Percentiles rank a stretch among this genome's conserved stretches.
These are phyloP conservation scores for Calonectria crousiana DNA, from an alignment of 2,329 filamentous ascomycete species.

Conservation along the genomic window DNA sequence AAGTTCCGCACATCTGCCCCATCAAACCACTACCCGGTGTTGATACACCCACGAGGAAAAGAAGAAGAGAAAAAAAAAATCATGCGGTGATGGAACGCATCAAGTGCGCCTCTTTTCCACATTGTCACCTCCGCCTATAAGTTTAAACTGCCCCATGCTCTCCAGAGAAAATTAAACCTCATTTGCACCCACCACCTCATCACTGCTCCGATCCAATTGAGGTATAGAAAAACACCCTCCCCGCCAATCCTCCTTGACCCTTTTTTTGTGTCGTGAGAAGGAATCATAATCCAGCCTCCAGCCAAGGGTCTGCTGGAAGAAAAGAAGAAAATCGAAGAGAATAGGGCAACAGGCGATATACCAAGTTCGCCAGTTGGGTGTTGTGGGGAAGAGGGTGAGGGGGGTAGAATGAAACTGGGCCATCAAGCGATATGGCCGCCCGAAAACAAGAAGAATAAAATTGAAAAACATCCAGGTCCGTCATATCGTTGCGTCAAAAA, in stretches of 20 bases:
- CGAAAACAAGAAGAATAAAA: slow-evolving; percentile 22
- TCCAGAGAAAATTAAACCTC: slow-evolving; percentile 31
- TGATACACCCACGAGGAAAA: slow-evolving; percentile 28
- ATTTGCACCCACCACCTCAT: slow-evolving; percentile 31
- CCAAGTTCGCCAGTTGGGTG: slow-evolving; percentile 24
- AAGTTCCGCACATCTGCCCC: slow-evolving; percentile 41
- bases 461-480: slow-evolving; percentile 39
- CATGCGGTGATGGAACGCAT: neutral
- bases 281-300: slow-evolving; percentile 28
- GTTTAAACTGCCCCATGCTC: slow-evolving; percentile 13
- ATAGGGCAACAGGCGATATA: slow-evolving; percentile 6
- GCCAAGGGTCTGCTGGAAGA: slow-evolving; percentile 24
- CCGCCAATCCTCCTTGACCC: slow-evolving; percentile 23
- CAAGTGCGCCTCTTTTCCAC: slow-evolving; percentile 18
- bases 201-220: slow-evolving; percentile 46
- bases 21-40: slow-evolving; percentile 28
- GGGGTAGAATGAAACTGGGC: slow-evolving; percentile 15
- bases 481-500: slow-evolving; percentile 38
- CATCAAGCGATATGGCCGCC: neutral
- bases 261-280: slow-evolving; percentile 35
- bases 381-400: slow-evolving; percentile 19
- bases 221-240: slow-evolving; percentile 43
- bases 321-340: slow-evolving; percentile 30
- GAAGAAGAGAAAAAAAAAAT: neutral
- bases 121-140: slow-evolving; percentile 19